Percentiles rank a stretch among this genome's conserved stretches.
phyloP scores from a whole-genome alignment of 768 basidiomycete species.

The Trametes meyenii region DNA sequence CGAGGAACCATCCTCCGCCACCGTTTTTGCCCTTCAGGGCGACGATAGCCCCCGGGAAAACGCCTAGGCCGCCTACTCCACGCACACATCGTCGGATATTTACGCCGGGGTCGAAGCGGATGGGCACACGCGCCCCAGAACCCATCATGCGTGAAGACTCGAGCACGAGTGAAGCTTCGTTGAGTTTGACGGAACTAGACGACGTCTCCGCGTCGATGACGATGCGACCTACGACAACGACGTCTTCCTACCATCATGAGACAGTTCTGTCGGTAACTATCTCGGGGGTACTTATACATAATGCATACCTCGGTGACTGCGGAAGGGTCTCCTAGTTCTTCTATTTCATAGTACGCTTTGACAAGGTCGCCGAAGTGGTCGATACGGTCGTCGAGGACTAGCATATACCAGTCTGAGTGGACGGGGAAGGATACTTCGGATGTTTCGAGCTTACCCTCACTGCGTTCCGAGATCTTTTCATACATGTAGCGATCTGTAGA shows the following conservation, averaged over 20 bases:
- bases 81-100: conserved; percentile 65
- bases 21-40: conserved; percentile 90
- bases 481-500: conserved; percentile 93
- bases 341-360: conserved; percentile 65
- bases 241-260: conserved; percentile 33
- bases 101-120: conserved; percentile 69
- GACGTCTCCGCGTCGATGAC: conserved; percentile 60
- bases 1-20: conserved; percentile 85
- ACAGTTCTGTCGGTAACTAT: background rate
- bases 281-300: background rate
- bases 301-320: conserved; percentile 51
- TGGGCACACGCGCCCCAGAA: conserved; percentile 65
- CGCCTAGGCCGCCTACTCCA: conserved; percentile 65
- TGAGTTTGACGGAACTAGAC: conserved; percentile 62
- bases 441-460: conserved; percentile 58
- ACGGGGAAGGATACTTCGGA: background rate
- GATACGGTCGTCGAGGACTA: conserved; percentile 85
- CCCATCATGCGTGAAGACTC: conserved; percentile 84
- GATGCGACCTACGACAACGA: conserved; percentile 35
- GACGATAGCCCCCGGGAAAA: conserved; percentile 90
- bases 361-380: conserved; percentile 83
- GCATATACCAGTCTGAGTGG: background rate
- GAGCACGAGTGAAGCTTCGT: conserved; percentile 72
- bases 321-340: conserved; percentile 80
- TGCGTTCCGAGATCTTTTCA: conserved; percentile 83